These are phyloP conservation scores for Dorcoceras hygrometricum DNA, from an alignment of 257 asterid genomes.

Conservation along the genomic window DNA sequence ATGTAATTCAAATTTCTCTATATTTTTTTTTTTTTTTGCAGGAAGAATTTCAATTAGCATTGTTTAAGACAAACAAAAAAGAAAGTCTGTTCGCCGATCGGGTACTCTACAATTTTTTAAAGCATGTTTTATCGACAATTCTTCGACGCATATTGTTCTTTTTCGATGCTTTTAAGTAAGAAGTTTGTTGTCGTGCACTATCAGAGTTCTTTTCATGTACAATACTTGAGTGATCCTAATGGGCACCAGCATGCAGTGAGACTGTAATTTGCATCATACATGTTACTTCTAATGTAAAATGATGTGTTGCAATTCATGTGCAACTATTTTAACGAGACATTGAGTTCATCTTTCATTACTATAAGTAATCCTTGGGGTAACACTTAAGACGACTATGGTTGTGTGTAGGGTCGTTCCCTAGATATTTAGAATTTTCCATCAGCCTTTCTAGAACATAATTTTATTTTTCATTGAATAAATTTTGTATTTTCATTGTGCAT, in stretches of 20 bases:
- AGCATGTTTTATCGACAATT: neutral
- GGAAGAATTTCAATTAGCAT: slow-evolving; percentile 97
- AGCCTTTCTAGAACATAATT: too few species aligned
- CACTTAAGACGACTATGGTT: neutral
- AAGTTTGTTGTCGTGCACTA: slow-evolving; percentile 7
- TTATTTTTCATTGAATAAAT: too few species aligned
- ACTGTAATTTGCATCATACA: slow-evolving; percentile 3
- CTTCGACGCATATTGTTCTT: neutral
- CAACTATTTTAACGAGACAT: neutral
- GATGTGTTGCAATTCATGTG: neutral
- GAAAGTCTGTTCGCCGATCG: slow-evolving; percentile 97
- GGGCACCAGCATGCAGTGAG: neutral
- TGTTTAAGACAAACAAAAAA: slow-evolving; percentile 94
- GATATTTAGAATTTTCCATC: neutral
- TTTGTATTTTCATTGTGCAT: neutral
- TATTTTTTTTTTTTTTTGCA: slow-evolving; percentile 36
- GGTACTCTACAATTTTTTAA: slow-evolving; percentile 46
- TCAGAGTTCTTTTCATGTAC: slow-evolving; percentile 1
- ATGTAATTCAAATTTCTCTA: slow-evolving; percentile 13
- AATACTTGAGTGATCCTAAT: slow-evolving; percentile 2
- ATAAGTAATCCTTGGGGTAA: neutral
- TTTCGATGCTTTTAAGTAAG: slow-evolving; percentile 7
- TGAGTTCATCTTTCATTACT: neutral
- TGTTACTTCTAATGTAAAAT: neutral
- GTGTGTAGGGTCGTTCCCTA: neutral